Conservation (phyloP, 345 rosid genomes). For the Murraya koenigii region DNA sequence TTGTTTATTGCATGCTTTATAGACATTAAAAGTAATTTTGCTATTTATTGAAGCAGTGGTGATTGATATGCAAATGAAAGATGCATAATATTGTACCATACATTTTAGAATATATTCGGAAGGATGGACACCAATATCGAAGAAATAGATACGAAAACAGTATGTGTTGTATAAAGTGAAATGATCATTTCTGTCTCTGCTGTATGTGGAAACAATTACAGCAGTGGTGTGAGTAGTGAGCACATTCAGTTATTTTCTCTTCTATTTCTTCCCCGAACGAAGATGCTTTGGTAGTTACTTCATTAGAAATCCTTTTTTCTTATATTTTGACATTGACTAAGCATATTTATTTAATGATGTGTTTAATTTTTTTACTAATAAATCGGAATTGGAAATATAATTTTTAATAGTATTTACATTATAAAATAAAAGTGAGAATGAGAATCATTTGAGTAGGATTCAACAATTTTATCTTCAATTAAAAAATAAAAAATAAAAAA, state of each 20-base stretch:
- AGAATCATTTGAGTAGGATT: no score
- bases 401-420: no score
- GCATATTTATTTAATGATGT: not conserved
- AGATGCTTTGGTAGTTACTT: not conserved
- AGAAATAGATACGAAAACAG: not conserved
- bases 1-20: constrained; percentile 12
- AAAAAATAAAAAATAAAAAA: no score
- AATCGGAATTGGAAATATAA: no score
- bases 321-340: not conserved
- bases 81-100: not conserved
- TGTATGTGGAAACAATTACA: not conserved
- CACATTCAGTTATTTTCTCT: not conserved
- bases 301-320: not conserved
- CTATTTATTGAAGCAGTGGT: constrained; percentile 10
- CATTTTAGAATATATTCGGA: not conserved
- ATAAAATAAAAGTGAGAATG: no score
- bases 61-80: not conserved
- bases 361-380: fast-evolving
- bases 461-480: no score
- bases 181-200: not conserved
- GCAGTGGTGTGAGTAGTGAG: not conserved
- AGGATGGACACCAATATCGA: not conserved
- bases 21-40: constrained; percentile 8
- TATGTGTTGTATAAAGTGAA: not conserved
- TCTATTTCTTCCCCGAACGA: not conserved